Evolutionary conservation across 1,139 yeast genomes (phyloP).

Genomic region (Kurtzmaniella quercitrusa): DNA sequence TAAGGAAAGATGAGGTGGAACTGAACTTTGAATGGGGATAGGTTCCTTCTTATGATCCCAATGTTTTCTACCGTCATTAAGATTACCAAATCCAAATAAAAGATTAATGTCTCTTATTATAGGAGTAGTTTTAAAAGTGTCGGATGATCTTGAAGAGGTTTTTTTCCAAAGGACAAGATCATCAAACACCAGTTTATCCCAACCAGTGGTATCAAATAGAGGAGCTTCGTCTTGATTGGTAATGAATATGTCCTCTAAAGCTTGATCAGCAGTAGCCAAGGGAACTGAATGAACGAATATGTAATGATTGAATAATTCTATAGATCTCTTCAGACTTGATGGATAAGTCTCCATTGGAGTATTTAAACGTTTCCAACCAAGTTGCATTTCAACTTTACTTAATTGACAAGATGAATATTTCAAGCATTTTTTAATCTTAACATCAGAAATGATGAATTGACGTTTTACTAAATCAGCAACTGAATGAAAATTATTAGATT

Average conservation of each 20-base stretch:
- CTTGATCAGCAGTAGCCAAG: constrained; percentile 3
- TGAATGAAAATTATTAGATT: background rate
- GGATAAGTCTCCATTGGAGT: constrained; percentile 6
- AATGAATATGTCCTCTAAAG: constrained; percentile 6
- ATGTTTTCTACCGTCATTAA: constrained; percentile 14
- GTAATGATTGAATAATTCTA: constrained; percentile 6
- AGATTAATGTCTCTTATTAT: constrained; percentile 17
- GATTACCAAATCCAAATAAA: constrained; percentile 17
- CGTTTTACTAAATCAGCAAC: background rate
- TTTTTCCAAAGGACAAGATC: constrained; percentile 9
- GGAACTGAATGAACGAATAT: constrained; percentile 3
- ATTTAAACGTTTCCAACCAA: constrained; percentile 7
- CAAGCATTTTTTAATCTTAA: constrained; percentile 7
- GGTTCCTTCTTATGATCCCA: constrained; percentile 16
- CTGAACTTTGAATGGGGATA: constrained; percentile 12
- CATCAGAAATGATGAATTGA: constrained; percentile 6
- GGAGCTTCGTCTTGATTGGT: background rate
- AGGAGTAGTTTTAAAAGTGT: background rate
- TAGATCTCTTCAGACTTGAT: background rate
- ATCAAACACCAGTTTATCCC: constrained; percentile 5
- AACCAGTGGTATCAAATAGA: constrained; percentile 4
- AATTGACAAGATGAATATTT: constrained; percentile 5
- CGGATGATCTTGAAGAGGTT: background rate
- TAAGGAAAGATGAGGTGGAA: constrained; percentile 15
- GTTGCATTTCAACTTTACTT: constrained; percentile 4